A percentile compares a stretch with the other conserved stretches of the same genome.
Conservation (phyloP, 2,329 filamentous ascomycete species). For the Fusarium sororula region DNA sequence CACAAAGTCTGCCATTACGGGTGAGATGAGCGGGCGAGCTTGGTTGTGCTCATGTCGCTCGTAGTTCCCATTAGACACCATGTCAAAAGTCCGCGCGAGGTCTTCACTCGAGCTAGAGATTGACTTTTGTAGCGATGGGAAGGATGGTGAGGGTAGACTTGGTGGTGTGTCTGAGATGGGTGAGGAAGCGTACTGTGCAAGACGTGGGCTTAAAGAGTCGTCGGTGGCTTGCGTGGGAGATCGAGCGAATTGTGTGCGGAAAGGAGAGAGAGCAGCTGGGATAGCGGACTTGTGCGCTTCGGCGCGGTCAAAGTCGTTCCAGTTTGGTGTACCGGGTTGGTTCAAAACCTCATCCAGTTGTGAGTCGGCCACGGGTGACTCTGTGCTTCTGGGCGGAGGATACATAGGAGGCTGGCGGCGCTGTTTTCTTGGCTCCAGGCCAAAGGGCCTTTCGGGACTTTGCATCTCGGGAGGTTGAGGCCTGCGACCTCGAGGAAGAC, state of each 20-base stretch:
- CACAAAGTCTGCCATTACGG: conserved; percentile 44
- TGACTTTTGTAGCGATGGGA: conserved; percentile 47
- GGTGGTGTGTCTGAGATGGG: conserved; percentile 45
- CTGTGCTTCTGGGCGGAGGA: conserved; percentile 24
- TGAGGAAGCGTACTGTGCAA: conserved; percentile 40
- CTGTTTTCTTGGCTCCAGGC: conserved; percentile 35
- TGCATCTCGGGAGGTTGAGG: conserved; percentile 20
- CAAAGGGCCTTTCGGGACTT: conserved; percentile 4
- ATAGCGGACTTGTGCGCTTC: conserved; percentile 48
- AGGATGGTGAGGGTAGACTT: conserved; percentile 49
- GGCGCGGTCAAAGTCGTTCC: conserved; percentile 42
- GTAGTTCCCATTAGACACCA: conserved; percentile 28
- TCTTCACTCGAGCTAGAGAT: conserved; percentile 47
- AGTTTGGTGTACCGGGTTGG: conserved; percentile 36
- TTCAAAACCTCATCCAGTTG: conserved; percentile 7
- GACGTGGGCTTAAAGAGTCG: conserved; percentile 13
- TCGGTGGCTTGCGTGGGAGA: conserved; percentile 20
- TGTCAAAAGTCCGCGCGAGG: conserved; percentile 46
- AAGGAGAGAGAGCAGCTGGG: conserved; percentile 47
- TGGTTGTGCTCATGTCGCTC: not conserved
- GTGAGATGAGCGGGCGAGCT: conserved; percentile 43
- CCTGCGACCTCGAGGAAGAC: conserved; percentile 49
- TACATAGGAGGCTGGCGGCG: conserved; percentile 38
- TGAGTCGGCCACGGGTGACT: not conserved
- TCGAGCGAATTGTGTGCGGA: conserved; percentile 23